Evolutionary conservation across 139 green algal species (phyloP).

Genomic region (Chara braunii): DNA sequence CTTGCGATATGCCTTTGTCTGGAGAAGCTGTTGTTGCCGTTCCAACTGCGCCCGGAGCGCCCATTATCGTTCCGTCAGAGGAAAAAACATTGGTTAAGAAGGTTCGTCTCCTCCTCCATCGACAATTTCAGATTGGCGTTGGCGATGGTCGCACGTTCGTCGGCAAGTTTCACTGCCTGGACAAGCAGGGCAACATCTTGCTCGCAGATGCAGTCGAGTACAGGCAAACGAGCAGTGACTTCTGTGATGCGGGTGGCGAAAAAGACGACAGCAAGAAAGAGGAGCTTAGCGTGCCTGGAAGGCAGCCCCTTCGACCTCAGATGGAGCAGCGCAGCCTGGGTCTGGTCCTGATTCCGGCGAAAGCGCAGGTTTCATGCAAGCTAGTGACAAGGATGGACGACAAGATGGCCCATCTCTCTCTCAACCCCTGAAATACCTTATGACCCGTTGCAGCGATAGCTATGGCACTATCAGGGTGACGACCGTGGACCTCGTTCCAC

Average conservation of each 20-base stretch:
- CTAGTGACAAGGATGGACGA: no score
- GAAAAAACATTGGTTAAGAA: no score
- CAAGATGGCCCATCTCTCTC: no score
- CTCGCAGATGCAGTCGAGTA: constrained; percentile 41
- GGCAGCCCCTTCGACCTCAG: neutral
- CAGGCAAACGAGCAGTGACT: neutral
- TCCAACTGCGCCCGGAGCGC: no score
- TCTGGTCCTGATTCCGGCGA: constrained; percentile 1
- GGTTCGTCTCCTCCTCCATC: neutral
- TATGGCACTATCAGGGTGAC: no score
- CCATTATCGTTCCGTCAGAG: no score
- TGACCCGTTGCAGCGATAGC: no score
- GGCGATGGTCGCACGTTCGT: constrained; percentile 45
- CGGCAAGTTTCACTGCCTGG: constrained; percentile 53
- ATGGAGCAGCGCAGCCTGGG: neutral
- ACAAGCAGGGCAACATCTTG: constrained; percentile 61
- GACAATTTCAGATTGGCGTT: constrained; percentile 43
- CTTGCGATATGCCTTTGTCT: no score
- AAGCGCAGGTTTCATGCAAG: neutral
- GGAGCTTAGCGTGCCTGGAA: neutral
- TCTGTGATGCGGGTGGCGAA: neutral
- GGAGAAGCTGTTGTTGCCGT: no score
- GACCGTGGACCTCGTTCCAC: no score
- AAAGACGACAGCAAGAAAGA: neutral
- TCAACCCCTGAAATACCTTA: no score